A percentile compares a stretch with the other conserved stretches of the same genome.
Evolutionary conservation across 2,329 filamentous ascomycete genomes (phyloP).

Genomic region (Pseudocercospora vitis): DNA sequence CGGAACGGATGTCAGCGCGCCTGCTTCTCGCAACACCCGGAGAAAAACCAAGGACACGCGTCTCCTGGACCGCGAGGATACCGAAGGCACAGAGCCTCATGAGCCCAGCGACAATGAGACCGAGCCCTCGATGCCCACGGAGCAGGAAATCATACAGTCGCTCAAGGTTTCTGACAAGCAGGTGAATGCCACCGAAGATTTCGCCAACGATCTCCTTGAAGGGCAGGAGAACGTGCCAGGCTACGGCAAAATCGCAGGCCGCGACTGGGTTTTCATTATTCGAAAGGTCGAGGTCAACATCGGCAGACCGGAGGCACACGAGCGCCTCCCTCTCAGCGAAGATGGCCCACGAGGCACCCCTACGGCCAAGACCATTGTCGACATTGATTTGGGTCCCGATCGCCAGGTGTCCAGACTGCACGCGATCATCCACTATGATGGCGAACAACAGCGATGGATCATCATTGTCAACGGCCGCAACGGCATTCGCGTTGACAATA

Average conservation of each 20-base stretch:
- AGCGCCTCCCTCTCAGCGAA: slow-evolving; percentile 32
- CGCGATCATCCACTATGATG: slow-evolving; percentile 51
- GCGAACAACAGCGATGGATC: slow-evolving; percentile 65
- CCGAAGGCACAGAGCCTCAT: slow-evolving; percentile 42
- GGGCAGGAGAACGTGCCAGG: slow-evolving; percentile 54
- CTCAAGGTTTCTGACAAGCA: slow-evolving; percentile 49
- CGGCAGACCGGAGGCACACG: slow-evolving; percentile 58
- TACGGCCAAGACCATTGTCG: slow-evolving; percentile 54
- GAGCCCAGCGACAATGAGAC: slow-evolving; percentile 42
- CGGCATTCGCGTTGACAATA: slow-evolving; percentile 79
- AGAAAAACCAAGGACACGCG: slow-evolving; percentile 39
- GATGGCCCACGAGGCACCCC: slow-evolving; percentile 31
- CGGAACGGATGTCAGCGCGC: slow-evolving; percentile 33
- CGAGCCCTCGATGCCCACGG: slow-evolving; percentile 40
- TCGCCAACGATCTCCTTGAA: slow-evolving; percentile 54
- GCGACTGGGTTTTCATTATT: slow-evolving; percentile 83
- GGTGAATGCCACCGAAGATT: slow-evolving; percentile 59
- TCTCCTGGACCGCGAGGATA: slow-evolving; percentile 37
- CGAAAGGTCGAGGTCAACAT: slow-evolving; percentile 74
- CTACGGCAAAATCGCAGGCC: slow-evolving; percentile 78
- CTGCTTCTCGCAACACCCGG: slow-evolving; percentile 33
- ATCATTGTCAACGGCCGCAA: slow-evolving; percentile 88
- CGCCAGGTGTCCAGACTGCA: slow-evolving; percentile 53
- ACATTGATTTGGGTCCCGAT: slow-evolving; percentile 74
- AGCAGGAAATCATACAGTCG: slow-evolving; percentile 46